These are phyloP conservation scores for Apiospora arundinis DNA, from an alignment of 2,329 filamentous ascomycete genomes.

Conservation along the genomic window DNA sequence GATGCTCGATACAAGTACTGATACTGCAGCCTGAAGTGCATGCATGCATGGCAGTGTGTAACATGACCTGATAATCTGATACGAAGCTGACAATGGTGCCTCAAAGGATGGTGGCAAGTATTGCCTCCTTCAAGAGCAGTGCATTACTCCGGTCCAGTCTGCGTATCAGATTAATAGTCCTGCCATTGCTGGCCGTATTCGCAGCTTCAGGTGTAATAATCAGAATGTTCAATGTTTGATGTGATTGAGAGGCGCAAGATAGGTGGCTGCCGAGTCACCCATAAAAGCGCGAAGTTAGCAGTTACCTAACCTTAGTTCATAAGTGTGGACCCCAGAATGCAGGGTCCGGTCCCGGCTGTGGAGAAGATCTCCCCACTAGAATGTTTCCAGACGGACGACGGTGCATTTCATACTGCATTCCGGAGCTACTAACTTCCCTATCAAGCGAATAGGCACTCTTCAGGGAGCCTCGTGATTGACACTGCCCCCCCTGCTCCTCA, in stretches of 20 bases:
- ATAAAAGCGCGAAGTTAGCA: neutral
- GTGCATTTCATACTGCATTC: neutral
- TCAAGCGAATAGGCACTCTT: neutral
- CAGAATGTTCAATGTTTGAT: neutral
- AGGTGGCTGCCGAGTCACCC: neutral
- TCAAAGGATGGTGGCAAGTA: neutral
- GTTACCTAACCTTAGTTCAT: no score
- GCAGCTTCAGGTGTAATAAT: neutral
- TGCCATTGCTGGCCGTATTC: neutral
- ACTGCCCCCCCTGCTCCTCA: neutral
- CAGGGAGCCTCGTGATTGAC: neutral
- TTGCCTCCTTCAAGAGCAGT: neutral
- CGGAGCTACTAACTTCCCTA: neutral
- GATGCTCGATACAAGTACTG: no score
- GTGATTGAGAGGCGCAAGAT: neutral
- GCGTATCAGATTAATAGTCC: neutral
- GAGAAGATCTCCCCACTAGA: neutral
- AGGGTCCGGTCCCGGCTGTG: neutral
- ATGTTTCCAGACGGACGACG: neutral
- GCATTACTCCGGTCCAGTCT: neutral
- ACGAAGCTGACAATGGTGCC: neutral
- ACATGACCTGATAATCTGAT: constrained; percentile 3
- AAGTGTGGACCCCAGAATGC: neutral
- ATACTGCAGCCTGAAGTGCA: neutral
- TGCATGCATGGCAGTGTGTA: neutral